Conservation (phyloP, 352 stramenopile species). For the Aphanomyces astaci region DNA sequence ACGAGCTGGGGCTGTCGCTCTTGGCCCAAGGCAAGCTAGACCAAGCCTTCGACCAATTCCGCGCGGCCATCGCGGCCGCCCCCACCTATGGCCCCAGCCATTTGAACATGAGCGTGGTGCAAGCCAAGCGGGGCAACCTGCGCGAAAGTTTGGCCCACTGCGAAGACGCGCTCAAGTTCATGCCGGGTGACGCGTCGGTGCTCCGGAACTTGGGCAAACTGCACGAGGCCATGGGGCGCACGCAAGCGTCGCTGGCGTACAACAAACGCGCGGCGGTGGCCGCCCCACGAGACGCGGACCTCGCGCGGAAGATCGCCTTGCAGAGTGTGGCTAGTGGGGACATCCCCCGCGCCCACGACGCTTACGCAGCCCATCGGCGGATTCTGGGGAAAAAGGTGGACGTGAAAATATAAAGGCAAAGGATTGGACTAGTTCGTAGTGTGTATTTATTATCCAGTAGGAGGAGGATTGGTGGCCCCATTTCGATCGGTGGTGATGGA, state of each 20-base stretch:
- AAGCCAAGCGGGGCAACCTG: constrained; percentile 39
- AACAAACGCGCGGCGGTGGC: constrained; percentile 37
- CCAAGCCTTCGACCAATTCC: constrained; percentile 37
- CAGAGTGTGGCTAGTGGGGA: constrained; percentile 33
- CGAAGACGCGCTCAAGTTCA: constrained; percentile 32
- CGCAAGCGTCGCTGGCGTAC: constrained; percentile 38
- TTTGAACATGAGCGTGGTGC: constrained; percentile 47
- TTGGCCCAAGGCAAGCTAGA: constrained; percentile 36
- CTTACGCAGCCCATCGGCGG: constrained; percentile 40
- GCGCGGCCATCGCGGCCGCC: constrained; percentile 37
- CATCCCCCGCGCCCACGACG: constrained; percentile 23
- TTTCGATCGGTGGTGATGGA: no score
- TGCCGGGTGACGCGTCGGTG: constrained; percentile 38
- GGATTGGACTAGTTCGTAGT: no score
- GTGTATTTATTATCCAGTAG: no score
- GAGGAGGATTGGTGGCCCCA: no score
- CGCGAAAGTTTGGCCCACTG: constrained; percentile 37
- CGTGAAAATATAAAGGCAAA: constrained; percentile 46
- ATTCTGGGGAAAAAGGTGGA: constrained; percentile 50
- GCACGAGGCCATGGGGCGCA: constrained; percentile 43
- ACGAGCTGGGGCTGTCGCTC: constrained; percentile 51
- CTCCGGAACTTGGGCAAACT: constrained; percentile 52
- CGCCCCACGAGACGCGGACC: constrained; percentile 32
- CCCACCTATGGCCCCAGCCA: constrained; percentile 43
- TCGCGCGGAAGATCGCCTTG: constrained; percentile 39